Conservation (phyloP, 2,329 filamentous ascomycete genomes). For the Aspergillus novofumigatus region DNA sequence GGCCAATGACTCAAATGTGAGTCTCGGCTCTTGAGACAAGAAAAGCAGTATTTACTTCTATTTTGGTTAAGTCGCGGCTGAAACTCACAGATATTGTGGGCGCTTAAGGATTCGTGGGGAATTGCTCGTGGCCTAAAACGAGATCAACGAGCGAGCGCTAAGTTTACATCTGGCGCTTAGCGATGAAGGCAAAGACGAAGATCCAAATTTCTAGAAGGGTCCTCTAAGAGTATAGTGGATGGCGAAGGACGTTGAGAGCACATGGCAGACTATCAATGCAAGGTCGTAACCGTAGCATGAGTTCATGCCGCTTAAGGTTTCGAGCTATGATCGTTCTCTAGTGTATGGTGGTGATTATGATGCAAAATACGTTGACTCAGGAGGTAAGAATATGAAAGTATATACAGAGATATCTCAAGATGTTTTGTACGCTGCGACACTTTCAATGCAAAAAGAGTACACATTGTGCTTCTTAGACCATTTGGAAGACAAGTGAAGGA, state of each 20-base stretch:
- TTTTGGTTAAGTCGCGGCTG: background rate
- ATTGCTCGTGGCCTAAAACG: background rate
- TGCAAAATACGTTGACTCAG: background rate
- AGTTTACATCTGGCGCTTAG: background rate
- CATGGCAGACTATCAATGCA: background rate
- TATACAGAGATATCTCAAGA: background rate
- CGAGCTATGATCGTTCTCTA: background rate
- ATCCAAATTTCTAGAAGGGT: background rate
- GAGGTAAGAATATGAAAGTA: background rate
- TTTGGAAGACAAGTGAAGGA: background rate
- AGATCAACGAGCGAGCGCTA: background rate
- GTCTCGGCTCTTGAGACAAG: background rate
- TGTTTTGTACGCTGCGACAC: background rate
- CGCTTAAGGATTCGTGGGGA: background rate
- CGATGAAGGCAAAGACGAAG: background rate
- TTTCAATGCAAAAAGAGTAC: background rate
- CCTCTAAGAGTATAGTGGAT: background rate
- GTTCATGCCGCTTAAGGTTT: background rate
- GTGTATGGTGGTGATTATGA: background rate
- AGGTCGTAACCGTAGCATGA: background rate
- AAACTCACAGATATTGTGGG: background rate
- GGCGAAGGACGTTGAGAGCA: background rate
- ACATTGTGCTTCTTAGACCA: background rate
- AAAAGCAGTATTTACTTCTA: background rate
- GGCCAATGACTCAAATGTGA: background rate